Percentiles rank a stretch among this genome's conserved stretches.
These are phyloP conservation scores for Plasmodium vivax DNA, from an alignment of 169 alveolate species.

Conservation along the genomic window DNA sequence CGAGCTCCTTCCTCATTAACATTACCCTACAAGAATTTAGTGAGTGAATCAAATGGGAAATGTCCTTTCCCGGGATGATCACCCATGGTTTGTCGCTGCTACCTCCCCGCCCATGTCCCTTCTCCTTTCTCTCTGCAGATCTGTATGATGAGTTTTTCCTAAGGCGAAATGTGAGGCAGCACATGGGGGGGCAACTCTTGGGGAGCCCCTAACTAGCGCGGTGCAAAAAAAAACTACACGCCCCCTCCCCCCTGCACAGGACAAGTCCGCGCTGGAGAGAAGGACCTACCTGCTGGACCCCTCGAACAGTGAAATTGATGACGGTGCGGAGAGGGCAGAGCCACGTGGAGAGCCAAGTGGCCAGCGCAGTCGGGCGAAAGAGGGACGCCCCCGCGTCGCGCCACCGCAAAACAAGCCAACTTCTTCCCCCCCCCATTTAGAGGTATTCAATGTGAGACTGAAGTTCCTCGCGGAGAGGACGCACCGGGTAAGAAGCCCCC, in stretches of 20 bases:
- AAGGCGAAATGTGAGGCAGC: conserved; percentile 21
- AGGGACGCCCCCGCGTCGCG: neutral
- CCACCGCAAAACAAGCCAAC: neutral
- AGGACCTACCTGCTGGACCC: conserved; percentile 44
- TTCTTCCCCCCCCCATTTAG: conserved; percentile 1
- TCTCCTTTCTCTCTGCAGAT: neutral
- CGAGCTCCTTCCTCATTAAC: conserved; percentile 32
- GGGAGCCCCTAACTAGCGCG: neutral
- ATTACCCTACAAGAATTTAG: conserved; percentile 61
- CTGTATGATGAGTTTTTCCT: conserved; percentile 36
- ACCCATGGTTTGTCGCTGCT: neutral
- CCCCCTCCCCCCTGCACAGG: neutral
- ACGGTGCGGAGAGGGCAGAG: conserved; percentile 2
- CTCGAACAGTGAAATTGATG: conserved; percentile 31
- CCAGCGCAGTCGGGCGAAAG: neutral
- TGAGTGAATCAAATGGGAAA: neutral
- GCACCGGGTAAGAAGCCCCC: neutral
- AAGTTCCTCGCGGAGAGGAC: conserved; percentile 39
- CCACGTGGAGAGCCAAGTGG: neutral
- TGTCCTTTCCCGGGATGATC: neutral
- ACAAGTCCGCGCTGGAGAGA: conserved; percentile 47
- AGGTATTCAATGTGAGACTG: conserved; percentile 41
- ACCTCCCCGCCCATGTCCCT: neutral
- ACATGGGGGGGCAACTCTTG: neutral
- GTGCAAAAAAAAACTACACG: neutral